phyloP scores from a whole-genome alignment of 116 monocot genomes.

The Dioscorea cayenensis region DNA sequence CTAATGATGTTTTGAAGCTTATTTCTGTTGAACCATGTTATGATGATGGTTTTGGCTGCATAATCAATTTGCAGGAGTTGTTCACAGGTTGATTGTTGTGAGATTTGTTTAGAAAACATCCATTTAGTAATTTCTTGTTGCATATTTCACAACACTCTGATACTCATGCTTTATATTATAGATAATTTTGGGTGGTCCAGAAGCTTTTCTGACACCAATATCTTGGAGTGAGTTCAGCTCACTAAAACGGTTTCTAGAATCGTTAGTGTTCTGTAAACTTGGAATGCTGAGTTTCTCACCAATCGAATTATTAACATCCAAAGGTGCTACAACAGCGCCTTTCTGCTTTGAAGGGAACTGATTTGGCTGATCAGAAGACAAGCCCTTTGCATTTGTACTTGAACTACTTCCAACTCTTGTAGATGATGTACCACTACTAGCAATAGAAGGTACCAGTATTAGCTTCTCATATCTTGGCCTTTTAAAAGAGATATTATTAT shows the following conservation, averaged over 20 bases:
- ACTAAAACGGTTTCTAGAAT: constrained; percentile 64
- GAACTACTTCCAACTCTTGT: constrained; percentile 37
- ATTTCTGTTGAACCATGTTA: too few relatives aligned
- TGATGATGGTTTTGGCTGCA: too few relatives aligned
- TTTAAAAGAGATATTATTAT: constrained; percentile 14
- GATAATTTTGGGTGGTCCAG: constrained; percentile 22
- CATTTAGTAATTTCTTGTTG: too few relatives aligned
- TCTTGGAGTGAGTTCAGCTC: constrained; percentile 87
- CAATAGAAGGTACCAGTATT: constrained; percentile 20
- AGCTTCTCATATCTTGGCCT: constrained; percentile 29
- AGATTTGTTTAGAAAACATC: too few relatives aligned
- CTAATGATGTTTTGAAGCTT: too few relatives aligned
- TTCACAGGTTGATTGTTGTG: too few relatives aligned
- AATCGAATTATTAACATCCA: constrained; percentile 7
- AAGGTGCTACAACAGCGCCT: constrained; percentile 12
- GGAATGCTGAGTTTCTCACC: constrained; percentile 13
- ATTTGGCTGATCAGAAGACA: constrained; percentile 22
- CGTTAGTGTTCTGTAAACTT: constrained; percentile 29
- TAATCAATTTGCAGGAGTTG: too few relatives aligned
- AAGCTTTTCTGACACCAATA: constrained; percentile 29
- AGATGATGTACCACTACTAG: constrained; percentile 24
- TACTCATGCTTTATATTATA: constrained; percentile 48
- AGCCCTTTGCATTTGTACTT: constrained; percentile 14
- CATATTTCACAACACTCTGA: too few relatives aligned
- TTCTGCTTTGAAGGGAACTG: constrained; percentile 28